Conservation (phyloP, 2,329 filamentous ascomycete genomes). For the Ceratocystiopsis minuta region DNA sequence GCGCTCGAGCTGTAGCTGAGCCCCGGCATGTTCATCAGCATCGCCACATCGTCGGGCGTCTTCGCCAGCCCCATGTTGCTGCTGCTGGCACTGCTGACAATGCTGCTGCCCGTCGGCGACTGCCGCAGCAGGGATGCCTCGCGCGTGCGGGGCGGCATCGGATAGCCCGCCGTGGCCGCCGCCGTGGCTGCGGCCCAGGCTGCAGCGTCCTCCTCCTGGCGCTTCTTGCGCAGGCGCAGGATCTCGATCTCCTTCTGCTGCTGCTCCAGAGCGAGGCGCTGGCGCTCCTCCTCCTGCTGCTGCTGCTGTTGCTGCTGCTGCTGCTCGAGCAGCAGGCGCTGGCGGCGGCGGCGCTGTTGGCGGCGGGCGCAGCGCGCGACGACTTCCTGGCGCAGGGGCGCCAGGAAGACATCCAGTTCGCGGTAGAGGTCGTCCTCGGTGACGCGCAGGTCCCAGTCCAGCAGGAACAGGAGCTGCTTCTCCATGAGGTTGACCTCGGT, state of each 20-base stretch:
- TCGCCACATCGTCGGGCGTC: slow-evolving; percentile 14
- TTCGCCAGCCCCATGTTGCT: neutral
- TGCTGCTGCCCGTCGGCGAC: neutral
- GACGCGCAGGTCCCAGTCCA: slow-evolving; percentile 88
- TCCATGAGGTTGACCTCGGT: slow-evolving; percentile 99
- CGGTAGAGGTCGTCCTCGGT: slow-evolving; percentile 68
- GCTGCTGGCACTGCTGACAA: neutral
- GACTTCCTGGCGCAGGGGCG: slow-evolving; percentile 54
- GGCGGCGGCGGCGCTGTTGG: slow-evolving; percentile 21
- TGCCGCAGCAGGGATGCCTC: slow-evolving; percentile 10
- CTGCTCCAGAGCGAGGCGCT: slow-evolving; percentile 11
- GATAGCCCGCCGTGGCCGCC: slow-evolving; percentile 19
- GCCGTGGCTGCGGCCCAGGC: slow-evolving; percentile 10
- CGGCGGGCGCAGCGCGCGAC: slow-evolving; percentile 31
- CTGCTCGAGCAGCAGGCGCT: slow-evolving; percentile 17
- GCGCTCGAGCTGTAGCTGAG: slow-evolving; percentile 25
- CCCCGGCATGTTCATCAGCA: slow-evolving; percentile 22
- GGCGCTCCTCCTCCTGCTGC: slow-evolving; percentile 22
- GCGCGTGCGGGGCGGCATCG: slow-evolving; percentile 26
- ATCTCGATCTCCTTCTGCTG: slow-evolving; percentile 8
- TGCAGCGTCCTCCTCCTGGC: slow-evolving; percentile 18
- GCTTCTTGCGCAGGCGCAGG: slow-evolving; percentile 9
- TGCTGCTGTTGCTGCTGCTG: slow-evolving; percentile 19
- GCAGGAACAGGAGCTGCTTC: slow-evolving; percentile 86
- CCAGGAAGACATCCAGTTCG: slow-evolving; percentile 76